Percentiles rank a stretch among this genome's conserved stretches.
Conservation (phyloP, 192 early-diverging fungal genomes). For the Coemansia sp. region DNA sequence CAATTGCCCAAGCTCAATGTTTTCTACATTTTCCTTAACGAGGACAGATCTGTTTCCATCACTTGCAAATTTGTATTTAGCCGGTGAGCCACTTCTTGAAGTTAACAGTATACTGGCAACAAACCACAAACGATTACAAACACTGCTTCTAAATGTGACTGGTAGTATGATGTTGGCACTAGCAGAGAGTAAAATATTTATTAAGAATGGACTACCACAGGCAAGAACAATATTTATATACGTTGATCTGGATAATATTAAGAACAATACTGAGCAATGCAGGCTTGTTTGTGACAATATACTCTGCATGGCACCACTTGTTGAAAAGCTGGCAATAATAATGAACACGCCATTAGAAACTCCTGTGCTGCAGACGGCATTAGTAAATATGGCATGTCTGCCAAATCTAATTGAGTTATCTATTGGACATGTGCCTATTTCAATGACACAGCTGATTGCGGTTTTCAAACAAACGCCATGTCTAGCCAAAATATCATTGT, state of each 20-base stretch:
- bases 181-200: background rate
- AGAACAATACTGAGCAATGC: background rate
- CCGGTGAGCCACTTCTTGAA: background rate
- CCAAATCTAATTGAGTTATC: background rate
- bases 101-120: background rate
- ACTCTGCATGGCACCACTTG: background rate
- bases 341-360: background rate
- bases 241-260: background rate
- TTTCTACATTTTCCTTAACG: background rate
- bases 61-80: background rate
- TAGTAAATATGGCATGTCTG: background rate
- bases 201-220: background rate
- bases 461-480: background rate
- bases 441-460: background rate
- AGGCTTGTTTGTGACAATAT: background rate
- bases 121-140: background rate
- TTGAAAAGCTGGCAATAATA: background rate
- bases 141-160: background rate
- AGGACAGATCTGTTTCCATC: background rate
- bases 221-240: background rate
- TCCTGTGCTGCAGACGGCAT: background rate
- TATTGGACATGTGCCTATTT: background rate
- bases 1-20: background rate
- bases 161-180: background rate
- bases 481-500: background rate